Base-by-base conservation (phyloP, 2,329 filamentous ascomycete species). In the Thelonectria blattea region DNA sequence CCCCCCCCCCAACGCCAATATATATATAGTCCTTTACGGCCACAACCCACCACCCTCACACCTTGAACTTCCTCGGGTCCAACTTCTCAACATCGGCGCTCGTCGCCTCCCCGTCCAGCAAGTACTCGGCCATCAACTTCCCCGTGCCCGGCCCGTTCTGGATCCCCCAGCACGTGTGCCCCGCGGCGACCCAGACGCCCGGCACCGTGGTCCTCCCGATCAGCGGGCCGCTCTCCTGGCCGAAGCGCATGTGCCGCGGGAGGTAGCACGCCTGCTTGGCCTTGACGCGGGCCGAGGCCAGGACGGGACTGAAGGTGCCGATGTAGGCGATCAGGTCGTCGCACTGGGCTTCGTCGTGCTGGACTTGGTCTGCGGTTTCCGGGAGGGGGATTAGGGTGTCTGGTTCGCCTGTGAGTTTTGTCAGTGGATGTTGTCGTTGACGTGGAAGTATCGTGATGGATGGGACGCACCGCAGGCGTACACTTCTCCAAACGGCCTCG, bases 121-220 rank as follows among this genome's bases (percentile, higher is more conserved):
- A 79, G 76, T 91, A 87, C 75, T 94, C 91, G 39, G 90, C 89
- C 80, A 95, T 89, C 41, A 94, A 75, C 76, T 89, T 91, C 4
- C 91, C 91, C 8, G 94, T 98, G 1, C 85, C 95, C 1, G 94
- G 93, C 1, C 88, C 92, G 78, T 99, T 98, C 79, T 98, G 94
- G 20, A 99, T 97, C 0, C 95, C 95, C 95, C 95, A 99, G 78
- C 94, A 98, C 1, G 93, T 97, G 80, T 99, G 95, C 0, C 95
- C 95, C 0, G 92, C 85, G 0, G 95, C 95, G 61, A 98, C 81
- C 74, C 90, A 89, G 45, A 98, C 71, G 0, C 93, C 93, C 7
- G 87, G 85, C 0, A 89, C 86, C 2, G 85, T 84, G 8, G 93
- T 93, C 54, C 83, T 80, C 0, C 95, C 95, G 22, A 98, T 84